Base-by-base conservation (phyloP, 352 stramenopile genomes). In the Phytophthora ramorum region DNA sequence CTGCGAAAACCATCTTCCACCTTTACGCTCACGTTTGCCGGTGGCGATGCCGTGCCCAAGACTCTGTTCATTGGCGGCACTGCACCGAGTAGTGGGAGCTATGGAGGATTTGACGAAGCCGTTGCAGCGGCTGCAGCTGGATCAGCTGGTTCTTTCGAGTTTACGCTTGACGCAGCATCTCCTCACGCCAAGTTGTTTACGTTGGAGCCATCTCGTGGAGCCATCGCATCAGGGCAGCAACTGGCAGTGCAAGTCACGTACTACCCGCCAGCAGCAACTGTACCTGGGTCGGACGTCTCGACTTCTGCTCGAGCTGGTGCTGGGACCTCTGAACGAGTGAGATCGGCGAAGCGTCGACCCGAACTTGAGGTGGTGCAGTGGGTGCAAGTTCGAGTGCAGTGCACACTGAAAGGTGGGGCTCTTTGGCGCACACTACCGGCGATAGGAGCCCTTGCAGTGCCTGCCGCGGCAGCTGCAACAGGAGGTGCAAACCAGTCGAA, bases 121-220 rank as follows among this genome's bases (percentile, higher is more conserved):
- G 37, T 26, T 16, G 14, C 45, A 20, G 54, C 34, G 4, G n/a
- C 40, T 40, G 13, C 41, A 8, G 17, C 24, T 20, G 51, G 55
- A 4, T 58, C 65, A 6, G 30, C 46, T 4, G 76, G 81, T 2
- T 80, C 69, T 0, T 96, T 94, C 37, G 86, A 94, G 54, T 61
- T 96, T 6, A 53, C 55, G 14, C 44, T 95, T 4, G 81, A 95
- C 9, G 69, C 74, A 10, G 73, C 76, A n/a, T 72, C 76, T 2
- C 70, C 77, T 22, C 73, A 91, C 35, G 64, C 66, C 6, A 89
- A 90, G 58, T 51, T 90, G 30, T 96, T 96, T 50, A 69, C 69
- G 7, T 12, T 93, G 12, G 80, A 92, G 38, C 89, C 87, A 5
- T 66, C 84, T 34, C 93, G 93, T 38, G 88, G 90, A 0, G 56